phyloP scores from a whole-genome alignment of 2,329 filamentous ascomycete species.

The Mycosphaerelloides madeirae region DNA sequence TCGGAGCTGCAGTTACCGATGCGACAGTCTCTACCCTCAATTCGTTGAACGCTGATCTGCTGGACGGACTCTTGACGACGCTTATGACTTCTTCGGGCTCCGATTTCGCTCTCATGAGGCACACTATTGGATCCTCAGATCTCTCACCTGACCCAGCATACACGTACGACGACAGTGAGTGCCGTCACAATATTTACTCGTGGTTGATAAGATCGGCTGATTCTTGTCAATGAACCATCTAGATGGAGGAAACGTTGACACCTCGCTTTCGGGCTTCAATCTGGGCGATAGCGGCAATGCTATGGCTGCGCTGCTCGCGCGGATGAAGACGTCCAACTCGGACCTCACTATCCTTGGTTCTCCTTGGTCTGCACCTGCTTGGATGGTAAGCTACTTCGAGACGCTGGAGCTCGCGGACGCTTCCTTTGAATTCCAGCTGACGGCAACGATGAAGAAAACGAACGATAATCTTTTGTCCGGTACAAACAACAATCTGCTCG shows the following conservation, averaged over 20 bases:
- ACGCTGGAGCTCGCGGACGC: too few species aligned
- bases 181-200: constrained; percentile 1
- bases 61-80: constrained; percentile 9
- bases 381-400: constrained; percentile 10
- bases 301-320: constrained; percentile 15
- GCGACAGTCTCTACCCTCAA: constrained; percentile 17
- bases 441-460: too few species aligned
- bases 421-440: too few species aligned
- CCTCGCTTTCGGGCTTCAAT: constrained; percentile 12
- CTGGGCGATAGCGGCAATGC: constrained; percentile 16
- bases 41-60: constrained; percentile 9
- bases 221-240: too few species aligned
- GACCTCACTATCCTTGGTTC: constrained; percentile 15
- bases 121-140: constrained; percentile 19
- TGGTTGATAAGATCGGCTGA: background rate
- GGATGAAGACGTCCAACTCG: constrained; percentile 12
- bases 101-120: constrained; percentile 19
- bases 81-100: constrained; percentile 16
- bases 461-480: too few species aligned
- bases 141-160: constrained; percentile 16
- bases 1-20: constrained; percentile 20
- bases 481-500: constrained; percentile 16
- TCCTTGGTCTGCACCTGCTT: constrained; percentile 19
- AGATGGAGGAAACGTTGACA: constrained; percentile 8
- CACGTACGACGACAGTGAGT: constrained; percentile 22